Conservation (phyloP, 2,329 filamentous ascomycete species). For the Ampelomyces quisqualis region DNA sequence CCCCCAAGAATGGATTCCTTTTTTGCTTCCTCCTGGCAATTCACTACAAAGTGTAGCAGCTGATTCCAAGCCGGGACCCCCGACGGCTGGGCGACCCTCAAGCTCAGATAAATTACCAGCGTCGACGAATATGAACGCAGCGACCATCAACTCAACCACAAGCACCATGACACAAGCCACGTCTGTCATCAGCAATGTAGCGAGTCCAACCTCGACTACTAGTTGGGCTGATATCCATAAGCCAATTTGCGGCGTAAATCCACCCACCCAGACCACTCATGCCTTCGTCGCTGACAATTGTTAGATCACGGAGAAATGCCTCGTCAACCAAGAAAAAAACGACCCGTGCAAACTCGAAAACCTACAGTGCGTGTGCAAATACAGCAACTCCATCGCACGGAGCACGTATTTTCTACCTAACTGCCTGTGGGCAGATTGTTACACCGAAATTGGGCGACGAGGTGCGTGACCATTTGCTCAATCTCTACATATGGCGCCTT, state of each 20-base stretch:
- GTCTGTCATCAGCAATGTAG: not conserved
- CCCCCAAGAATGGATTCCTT: not conserved
- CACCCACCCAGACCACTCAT: not conserved
- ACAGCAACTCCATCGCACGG: slow-evolving; percentile 11
- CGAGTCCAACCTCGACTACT: not conserved
- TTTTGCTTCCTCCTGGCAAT: not conserved
- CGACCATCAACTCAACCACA: too few relatives aligned
- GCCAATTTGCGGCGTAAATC: slow-evolving; percentile 12
- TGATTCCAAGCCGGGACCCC: too few relatives aligned
- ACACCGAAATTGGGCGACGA: slow-evolving; percentile 8
- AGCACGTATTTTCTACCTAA: slow-evolving; percentile 16
- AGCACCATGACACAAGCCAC: not conserved
- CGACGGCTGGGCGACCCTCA: too few relatives aligned
- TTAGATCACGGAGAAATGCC: slow-evolving; percentile 16
- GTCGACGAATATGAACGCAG: too few relatives aligned
- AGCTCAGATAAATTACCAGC: too few relatives aligned
- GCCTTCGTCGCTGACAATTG: not conserved
- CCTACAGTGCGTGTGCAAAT: slow-evolving; percentile 19
- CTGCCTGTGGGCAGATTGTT: slow-evolving; percentile 17
- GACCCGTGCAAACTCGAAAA: slow-evolving; percentile 9
- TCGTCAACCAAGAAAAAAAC: slow-evolving; percentile 1
- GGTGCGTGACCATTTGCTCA: slow-evolving; percentile 6
- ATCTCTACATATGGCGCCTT: not conserved
- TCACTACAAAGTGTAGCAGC: not conserved
- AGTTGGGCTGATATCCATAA: slow-evolving; percentile 1